Evolutionary conservation across 352 stramenopile species (phyloP).

Genomic region (Thalassiosira ordinaria): DNA sequence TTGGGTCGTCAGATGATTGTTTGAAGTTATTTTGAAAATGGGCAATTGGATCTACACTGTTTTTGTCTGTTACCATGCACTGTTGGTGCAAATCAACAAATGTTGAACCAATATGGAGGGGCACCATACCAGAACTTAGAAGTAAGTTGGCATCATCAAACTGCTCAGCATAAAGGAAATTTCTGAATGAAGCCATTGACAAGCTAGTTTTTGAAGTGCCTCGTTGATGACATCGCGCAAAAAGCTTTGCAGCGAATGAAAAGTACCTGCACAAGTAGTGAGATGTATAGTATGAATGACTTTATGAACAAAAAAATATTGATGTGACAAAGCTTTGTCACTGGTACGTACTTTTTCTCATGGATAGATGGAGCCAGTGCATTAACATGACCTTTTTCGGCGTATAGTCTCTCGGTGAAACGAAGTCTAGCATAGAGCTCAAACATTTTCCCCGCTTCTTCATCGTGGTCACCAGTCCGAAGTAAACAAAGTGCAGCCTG

Average conservation of each 20-base stretch:
- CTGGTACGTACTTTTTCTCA: conserved; percentile 59
- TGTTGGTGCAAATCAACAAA: background rate
- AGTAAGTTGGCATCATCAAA: conserved; percentile 24
- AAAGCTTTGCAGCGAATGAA: conserved; percentile 52
- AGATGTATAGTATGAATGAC: no score
- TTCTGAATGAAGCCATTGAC: conserved; percentile 18
- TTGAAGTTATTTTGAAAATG: background rate
- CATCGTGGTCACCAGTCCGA: conserved; percentile 43
- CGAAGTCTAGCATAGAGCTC: conserved; percentile 48
- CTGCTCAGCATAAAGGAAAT: conserved; percentile 22
- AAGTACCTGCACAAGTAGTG: no score
- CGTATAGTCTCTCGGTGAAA: conserved; percentile 32
- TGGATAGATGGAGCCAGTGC: conserved; percentile 37
- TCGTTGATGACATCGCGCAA: conserved; percentile 9
- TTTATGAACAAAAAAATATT: no score
- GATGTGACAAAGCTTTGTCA: no score
- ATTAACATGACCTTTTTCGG: conserved; percentile 18
- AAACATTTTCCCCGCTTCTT: conserved; percentile 50
- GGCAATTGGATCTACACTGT: background rate
- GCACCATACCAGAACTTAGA: conserved; percentile 2
- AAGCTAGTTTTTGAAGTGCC: no score
- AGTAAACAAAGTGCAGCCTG: conserved; percentile 57
- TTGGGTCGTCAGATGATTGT: background rate
- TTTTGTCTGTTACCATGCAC: background rate
- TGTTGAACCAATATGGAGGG: background rate